A percentile compares a stretch with the other conserved stretches of the same genome.
Evolutionary conservation across 202 grass and related monocot species (phyloP).

Genomic region (Zizania palustris): DNA sequence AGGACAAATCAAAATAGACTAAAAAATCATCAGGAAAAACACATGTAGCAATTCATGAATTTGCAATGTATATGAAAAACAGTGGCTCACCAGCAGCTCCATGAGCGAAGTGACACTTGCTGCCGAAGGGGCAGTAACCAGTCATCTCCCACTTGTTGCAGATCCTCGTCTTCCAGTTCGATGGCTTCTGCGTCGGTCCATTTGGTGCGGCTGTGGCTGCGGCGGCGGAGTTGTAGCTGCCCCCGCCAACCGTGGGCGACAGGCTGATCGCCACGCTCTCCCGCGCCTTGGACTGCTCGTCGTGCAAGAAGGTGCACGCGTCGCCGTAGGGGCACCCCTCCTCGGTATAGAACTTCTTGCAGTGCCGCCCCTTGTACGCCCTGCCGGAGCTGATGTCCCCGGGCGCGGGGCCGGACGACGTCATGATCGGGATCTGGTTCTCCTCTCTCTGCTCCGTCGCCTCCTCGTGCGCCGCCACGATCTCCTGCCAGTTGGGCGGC

Average conservation of each 20-base stretch:
- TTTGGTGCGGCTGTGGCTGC: neutral
- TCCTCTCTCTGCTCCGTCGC: conserved; percentile 70
- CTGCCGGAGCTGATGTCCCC: conserved; percentile 57
- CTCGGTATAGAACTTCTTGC: conserved; percentile 99
- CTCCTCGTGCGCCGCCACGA: conserved; percentile 77
- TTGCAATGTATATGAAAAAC: conserved; percentile 8
- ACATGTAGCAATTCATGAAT: conserved; percentile 30
- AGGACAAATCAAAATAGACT: neutral
- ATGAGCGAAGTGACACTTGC: conserved; percentile 98
- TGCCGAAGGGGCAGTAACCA: conserved; percentile 94
- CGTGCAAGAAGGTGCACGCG: conserved; percentile 85
- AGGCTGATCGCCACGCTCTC: conserved; percentile 97
- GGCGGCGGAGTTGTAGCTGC: conserved; percentile 41
- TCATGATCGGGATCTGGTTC: conserved; percentile 87
- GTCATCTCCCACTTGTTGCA: conserved; percentile 99
- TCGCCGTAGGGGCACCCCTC: conserved; percentile 95
- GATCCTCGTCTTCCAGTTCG: conserved; percentile 97
- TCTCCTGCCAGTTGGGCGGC: conserved; percentile 97
- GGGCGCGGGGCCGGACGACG: conserved; percentile 42
- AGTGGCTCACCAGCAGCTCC: conserved; percentile 75
- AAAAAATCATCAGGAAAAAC: conserved; percentile 12
- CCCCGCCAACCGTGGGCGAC: conserved; percentile 64
- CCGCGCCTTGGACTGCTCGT: conserved; percentile 88
- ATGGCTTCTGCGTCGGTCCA: conserved; percentile 61
- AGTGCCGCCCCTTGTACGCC: conserved; percentile 89